Conservation (phyloP, 129 eudicot species). For the Centrapalus pauciflorus region DNA sequence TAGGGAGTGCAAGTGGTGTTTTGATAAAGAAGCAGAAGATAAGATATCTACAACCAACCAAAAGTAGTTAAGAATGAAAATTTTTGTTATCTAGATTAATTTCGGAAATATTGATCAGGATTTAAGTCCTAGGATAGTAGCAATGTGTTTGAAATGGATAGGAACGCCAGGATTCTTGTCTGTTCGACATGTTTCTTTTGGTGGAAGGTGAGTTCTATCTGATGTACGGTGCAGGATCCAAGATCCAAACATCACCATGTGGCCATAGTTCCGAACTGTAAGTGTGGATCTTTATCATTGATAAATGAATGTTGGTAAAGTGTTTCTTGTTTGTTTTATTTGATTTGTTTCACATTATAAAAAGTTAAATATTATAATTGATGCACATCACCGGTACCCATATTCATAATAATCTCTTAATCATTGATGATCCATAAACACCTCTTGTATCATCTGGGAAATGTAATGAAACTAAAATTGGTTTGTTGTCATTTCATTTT, state of each 20-base stretch:
- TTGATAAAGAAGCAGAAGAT: too few relatives aligned
- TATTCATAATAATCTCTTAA: background rate
- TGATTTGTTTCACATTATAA: background rate
- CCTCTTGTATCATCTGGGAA: constrained; percentile 10
- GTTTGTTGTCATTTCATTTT: constrained; percentile 23
- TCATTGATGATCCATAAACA: constrained; percentile 3
- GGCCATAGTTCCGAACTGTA: background rate
- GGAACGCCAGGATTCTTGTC: background rate
- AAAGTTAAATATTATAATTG: background rate
- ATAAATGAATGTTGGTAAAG: background rate
- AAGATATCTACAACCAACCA: too few relatives aligned
- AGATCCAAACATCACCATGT: background rate
- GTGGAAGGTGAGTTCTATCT: background rate
- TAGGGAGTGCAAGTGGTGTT: too few relatives aligned
- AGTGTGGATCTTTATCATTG: background rate
- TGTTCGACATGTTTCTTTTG: background rate
- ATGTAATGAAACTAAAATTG: constrained; percentile 18
- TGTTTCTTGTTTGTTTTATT: background rate
- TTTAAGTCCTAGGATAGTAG: too few relatives aligned
- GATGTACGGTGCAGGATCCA: background rate
- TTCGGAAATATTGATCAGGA: too few relatives aligned
- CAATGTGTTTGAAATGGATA: background rate
- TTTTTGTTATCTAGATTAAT: too few relatives aligned
- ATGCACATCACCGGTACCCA: background rate
- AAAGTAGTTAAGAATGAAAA: too few relatives aligned